Conservation (phyloP, 140 eudicot genomes). For the Stevia rebaudiana region DNA sequence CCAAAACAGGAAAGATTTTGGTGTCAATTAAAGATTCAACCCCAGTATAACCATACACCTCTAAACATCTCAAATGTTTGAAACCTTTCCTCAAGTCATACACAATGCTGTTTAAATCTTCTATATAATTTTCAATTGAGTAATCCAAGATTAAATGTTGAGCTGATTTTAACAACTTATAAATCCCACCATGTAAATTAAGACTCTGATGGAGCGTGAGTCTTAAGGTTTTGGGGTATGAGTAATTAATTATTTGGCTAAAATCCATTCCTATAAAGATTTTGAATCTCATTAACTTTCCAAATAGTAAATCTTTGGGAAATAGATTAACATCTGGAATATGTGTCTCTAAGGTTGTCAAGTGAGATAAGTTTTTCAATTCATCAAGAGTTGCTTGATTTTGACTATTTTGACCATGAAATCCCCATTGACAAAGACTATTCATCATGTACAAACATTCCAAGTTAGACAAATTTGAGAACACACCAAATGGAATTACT, state of each 20-base stretch:
- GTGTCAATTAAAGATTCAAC: slow-evolving; percentile 38
- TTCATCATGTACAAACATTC: slow-evolving; percentile 47
- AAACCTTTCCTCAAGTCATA: slow-evolving; percentile 36
- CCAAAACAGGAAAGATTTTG: slow-evolving; percentile 32
- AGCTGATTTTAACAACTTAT: slow-evolving; percentile 30
- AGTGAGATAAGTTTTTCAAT: slow-evolving; percentile 31
- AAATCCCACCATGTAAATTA: slow-evolving; percentile 34
- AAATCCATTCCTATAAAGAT: slow-evolving; percentile 36
- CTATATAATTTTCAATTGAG: slow-evolving; percentile 27
- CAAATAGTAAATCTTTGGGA: slow-evolving; percentile 30
- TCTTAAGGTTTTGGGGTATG: slow-evolving; percentile 29
- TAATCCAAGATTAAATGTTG: slow-evolving; percentile 43
- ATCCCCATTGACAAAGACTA: slow-evolving; percentile 40
- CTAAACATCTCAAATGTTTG: slow-evolving; percentile 38
- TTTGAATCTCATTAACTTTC: slow-evolving; percentile 31
- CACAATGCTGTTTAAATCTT: slow-evolving; percentile 31
- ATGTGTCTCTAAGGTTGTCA: slow-evolving; percentile 38
- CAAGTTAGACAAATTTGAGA: slow-evolving; percentile 32
- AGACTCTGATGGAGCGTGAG: slow-evolving; percentile 34
- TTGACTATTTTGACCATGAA: slow-evolving; percentile 24
- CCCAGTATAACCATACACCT: slow-evolving; percentile 41
- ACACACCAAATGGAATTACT: slow-evolving; percentile 36
- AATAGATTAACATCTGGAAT: slow-evolving; percentile 39
- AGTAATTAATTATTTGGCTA: slow-evolving; percentile 26
- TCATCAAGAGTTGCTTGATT: slow-evolving; percentile 39